phyloP scores from a whole-genome alignment of 2,329 filamentous ascomycete species.

The Phyllosticta citrichinensis region DNA sequence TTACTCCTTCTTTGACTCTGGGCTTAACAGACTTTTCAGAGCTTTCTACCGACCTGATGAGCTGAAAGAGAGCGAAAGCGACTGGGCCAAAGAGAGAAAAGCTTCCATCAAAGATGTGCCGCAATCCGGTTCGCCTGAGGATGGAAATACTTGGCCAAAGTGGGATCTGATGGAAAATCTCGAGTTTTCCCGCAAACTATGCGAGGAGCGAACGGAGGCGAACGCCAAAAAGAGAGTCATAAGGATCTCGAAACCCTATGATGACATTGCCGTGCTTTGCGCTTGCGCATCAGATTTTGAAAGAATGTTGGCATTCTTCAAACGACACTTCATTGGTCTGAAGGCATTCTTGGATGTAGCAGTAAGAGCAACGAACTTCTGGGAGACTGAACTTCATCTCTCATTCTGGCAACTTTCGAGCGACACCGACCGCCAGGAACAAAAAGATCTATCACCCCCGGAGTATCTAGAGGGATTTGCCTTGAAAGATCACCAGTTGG shows the following conservation, averaged over 20 bases:
- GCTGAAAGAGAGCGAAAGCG: too few relatives aligned
- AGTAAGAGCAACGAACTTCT: conserved; percentile 16
- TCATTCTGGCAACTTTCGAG: conserved; percentile 16
- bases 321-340: conserved; percentile 14
- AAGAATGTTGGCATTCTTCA: conserved; percentile 14
- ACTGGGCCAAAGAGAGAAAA: too few relatives aligned
- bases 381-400: conserved; percentile 24
- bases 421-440: not conserved
- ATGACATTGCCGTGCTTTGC: conserved; percentile 10
- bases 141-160: too few relatives aligned
- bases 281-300: conserved; percentile 10
- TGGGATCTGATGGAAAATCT: too few relatives aligned
- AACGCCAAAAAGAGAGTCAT: conserved; percentile 5
- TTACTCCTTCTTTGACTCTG: too few relatives aligned
- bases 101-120: too few relatives aligned
- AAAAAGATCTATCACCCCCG: not conserved
- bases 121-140: too few relatives aligned
- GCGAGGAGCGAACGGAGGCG: not conserved
- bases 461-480: not conserved
- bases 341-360: conserved; percentile 19
- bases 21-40: too few relatives aligned
- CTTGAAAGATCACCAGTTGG: not conserved
- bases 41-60: too few relatives aligned
- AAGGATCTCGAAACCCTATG: not conserved
- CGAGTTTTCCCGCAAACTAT: not conserved